Base-by-base conservation (phyloP, 108 stramenopile genomes). In the Chaetoceros muelleri region DNA sequence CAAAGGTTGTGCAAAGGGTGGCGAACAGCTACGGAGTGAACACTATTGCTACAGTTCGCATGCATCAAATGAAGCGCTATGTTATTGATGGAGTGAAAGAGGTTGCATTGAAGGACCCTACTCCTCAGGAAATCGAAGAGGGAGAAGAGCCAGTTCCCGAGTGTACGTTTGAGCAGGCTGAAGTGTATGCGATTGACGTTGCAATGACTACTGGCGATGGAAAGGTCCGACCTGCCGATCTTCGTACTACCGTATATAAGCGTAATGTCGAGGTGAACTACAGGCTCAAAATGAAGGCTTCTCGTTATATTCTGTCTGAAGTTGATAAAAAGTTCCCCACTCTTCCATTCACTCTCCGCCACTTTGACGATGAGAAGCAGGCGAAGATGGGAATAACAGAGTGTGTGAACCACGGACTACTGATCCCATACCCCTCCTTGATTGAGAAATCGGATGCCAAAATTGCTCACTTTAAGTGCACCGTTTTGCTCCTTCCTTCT, bases 31-130 rank as follows among this genome's bases (percentile, higher is more conserved):
- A 95, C 64, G 94, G 84, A 30, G 99, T 99, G 52, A 95, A 84
- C 27, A 78, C 95, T 48, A 82, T 97, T 60, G 67, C 87, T 17
- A 94, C 95, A 19, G 95, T 96, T 21, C 76, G 95, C 29, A 97
- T 96, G 96, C 96, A 98, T 67, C 97, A 98, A 81, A 96, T 99
- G 93, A 99, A 98, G 65, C 85, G 90, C 59, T 96, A 85, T 52
- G 92, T 98, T 23, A 81, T 98, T 54, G 95, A 98, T 65, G 97
- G 95, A 18, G 85, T 92, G 61, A 96, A 98, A 72, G 91, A 93
- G 60, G 85, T 96, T 55, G 82, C 93, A 7, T 62, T 95, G 30
- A 75, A 77, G 54, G 81, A 74, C 53, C 90, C 87, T 7, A 72
- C 65, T 28, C 80, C 87, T 5, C 79, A 90, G 26, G 90, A 85